These are phyloP conservation scores for Exsudoporus frostii DNA, from an alignment of 768 basidiomycete species.

Conservation along the genomic window DNA sequence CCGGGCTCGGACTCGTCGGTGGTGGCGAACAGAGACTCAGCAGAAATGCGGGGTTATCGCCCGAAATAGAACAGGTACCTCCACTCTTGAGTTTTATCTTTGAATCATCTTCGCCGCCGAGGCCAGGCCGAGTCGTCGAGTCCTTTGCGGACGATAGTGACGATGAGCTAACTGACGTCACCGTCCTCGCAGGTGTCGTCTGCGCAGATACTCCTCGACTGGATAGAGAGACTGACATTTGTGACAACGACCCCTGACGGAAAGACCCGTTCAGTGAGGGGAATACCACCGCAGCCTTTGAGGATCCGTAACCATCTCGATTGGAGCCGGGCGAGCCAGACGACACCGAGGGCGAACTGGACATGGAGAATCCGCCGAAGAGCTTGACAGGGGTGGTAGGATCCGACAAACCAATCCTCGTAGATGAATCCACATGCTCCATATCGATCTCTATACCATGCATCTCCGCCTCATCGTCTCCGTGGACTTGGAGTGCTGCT, in stretches of 20 bases:
- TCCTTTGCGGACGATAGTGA: background rate
- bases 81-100: background rate
- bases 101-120: background rate
- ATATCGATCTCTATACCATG: slow-evolving; percentile 6
- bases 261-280: slow-evolving; percentile 27
- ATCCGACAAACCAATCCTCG: slow-evolving; percentile 9
- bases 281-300: slow-evolving; percentile 17
- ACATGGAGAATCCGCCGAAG: slow-evolving; percentile 8
- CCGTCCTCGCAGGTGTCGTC: slow-evolving; percentile 8
- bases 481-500: slow-evolving; percentile 6
- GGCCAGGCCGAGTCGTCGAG: background rate
- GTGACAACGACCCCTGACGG: slow-evolving; percentile 8
- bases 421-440: background rate
- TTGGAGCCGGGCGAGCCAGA: background rate
- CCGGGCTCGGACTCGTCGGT: slow-evolving; percentile 5
- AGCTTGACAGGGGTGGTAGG: slow-evolving; percentile 17
- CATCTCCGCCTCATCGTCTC: slow-evolving; percentile 12
- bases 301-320: slow-evolving; percentile 7
- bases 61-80: background rate
- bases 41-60: slow-evolving; percentile 1
- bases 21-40: slow-evolving; percentile 11
- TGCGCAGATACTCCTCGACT: slow-evolving; percentile 6
- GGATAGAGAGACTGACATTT: background rate
- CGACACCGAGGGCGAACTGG: slow-evolving; percentile 1
- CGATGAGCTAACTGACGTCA: slow-evolving; percentile 5